phyloP scores from a whole-genome alignment of 805 yeast genomes.

The Lipomyces starkeyi region DNA sequence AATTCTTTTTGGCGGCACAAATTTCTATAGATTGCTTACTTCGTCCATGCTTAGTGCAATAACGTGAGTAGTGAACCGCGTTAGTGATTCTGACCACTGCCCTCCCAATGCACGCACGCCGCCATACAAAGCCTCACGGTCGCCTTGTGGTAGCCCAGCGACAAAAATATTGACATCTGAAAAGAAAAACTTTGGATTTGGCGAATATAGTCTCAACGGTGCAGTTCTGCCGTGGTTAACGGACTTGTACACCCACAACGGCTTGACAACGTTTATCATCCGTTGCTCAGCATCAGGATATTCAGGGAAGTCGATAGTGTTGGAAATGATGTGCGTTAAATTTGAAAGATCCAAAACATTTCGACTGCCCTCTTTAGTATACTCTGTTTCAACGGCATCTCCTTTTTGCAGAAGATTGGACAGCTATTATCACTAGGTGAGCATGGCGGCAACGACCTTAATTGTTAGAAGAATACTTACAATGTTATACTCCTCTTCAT shows the following conservation, averaged over 20 bases:
- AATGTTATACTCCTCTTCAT: constrained; percentile 13
- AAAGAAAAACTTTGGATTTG: constrained; percentile 71
- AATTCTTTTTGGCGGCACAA: not conserved
- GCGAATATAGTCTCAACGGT: constrained; percentile 67
- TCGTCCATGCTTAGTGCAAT: constrained; percentile 60
- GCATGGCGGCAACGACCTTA: not conserved
- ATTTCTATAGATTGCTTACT: constrained; percentile 51
- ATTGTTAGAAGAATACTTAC: constrained; percentile 8
- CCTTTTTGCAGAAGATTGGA: constrained; percentile 16
- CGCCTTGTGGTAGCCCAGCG: constrained; percentile 62
- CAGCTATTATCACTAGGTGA: constrained; percentile 5
- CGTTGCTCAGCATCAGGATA: constrained; percentile 54
- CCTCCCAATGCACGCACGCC: constrained; percentile 83
- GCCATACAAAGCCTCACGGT: constrained; percentile 68
- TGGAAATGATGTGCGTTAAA: constrained; percentile 54
- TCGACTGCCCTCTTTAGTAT: not conserved
- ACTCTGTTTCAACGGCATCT: constrained; percentile 27
- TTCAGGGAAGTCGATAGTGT: constrained; percentile 58
- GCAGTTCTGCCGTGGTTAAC: constrained; percentile 50
- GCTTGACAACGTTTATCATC: constrained; percentile 70
- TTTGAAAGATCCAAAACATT: constrained; percentile 12
- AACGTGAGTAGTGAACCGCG: constrained; percentile 79
- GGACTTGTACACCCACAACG: constrained; percentile 65
- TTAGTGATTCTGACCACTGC: constrained; percentile 63
- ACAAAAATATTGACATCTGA: constrained; percentile 66